A percentile compares a stretch with the other conserved stretches of the same genome.
Conservation (phyloP, 176 grass and related monocot species). For the bread wheat (Triticum aestivum) region IWGSC_CS_RefSeq_v2.1 NC_057800.1:58299857-58300356, state of each 20-base stretch:
- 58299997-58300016: neutral
- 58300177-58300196: constrained; percentile 7
- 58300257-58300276: constrained; percentile 16
- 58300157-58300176: constrained; percentile 1
- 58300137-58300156: constrained; percentile 4
- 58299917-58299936: neutral
- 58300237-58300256: constrained; percentile 26
- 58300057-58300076: constrained; percentile 35
- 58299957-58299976: constrained; percentile 16
- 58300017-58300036: neutral
- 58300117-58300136: constrained; percentile 15
- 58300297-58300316: neutral
- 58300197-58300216: constrained; percentile 22
- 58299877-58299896: neutral
- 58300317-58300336: neutral
- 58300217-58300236: constrained; percentile 2
- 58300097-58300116: constrained; percentile 14
- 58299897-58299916: neutral
- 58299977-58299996: constrained; percentile 25
- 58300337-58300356: neutral
- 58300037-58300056: constrained; percentile 30
- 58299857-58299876: neutral
- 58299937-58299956: constrained; percentile 39
- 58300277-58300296: neutral
- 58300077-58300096: constrained; percentile 17